These are phyloP conservation scores for Colletotrichum musicola DNA, from an alignment of 2,329 filamentous ascomycete genomes.

Conservation along the genomic window DNA sequence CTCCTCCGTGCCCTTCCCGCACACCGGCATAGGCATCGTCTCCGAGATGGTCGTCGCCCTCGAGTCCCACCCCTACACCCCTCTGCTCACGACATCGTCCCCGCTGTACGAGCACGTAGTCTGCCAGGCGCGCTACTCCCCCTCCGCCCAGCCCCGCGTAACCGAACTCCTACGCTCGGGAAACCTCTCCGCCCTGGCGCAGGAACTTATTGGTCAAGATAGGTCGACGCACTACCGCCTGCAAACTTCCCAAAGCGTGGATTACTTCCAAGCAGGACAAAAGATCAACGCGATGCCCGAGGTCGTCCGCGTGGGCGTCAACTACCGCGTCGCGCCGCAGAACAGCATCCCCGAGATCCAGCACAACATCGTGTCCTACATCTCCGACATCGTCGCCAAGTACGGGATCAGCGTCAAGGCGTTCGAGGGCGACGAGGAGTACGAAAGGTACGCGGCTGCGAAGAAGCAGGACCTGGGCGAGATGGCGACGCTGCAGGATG, in stretches of 20 bases:
- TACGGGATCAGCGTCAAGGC: conserved; percentile 30
- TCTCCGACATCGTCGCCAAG: conserved; percentile 22
- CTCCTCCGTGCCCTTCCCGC: conserved; percentile 69
- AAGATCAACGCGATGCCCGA: conserved; percentile 39
- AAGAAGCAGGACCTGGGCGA: background rate
- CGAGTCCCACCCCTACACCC: conserved; percentile 68
- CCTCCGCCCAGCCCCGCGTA: conserved; percentile 58
- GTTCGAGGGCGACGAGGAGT: conserved; percentile 29
- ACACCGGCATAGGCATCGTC: conserved; percentile 78
- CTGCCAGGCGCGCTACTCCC: conserved; percentile 69
- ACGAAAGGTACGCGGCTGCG: conserved; percentile 10
- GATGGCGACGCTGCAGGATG: background rate
- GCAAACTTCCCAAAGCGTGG: conserved; percentile 34
- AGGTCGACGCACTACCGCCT: conserved; percentile 32
- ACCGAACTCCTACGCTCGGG: conserved; percentile 47
- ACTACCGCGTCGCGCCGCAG: conserved; percentile 37
- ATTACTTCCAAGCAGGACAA: conserved; percentile 37
- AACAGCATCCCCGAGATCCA: conserved; percentile 37
- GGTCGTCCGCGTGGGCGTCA: conserved; percentile 30
- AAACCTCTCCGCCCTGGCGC: conserved; percentile 48
- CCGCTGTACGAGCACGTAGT: conserved; percentile 68
- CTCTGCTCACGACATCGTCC: conserved; percentile 59
- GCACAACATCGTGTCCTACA: conserved; percentile 31
- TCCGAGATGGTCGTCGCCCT: conserved; percentile 75
- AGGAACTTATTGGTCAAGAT: conserved; percentile 40